phyloP scores from a whole-genome alignment of 495 filamentous ascomycete species.

The Aspergillus coremiiformis region DNA sequence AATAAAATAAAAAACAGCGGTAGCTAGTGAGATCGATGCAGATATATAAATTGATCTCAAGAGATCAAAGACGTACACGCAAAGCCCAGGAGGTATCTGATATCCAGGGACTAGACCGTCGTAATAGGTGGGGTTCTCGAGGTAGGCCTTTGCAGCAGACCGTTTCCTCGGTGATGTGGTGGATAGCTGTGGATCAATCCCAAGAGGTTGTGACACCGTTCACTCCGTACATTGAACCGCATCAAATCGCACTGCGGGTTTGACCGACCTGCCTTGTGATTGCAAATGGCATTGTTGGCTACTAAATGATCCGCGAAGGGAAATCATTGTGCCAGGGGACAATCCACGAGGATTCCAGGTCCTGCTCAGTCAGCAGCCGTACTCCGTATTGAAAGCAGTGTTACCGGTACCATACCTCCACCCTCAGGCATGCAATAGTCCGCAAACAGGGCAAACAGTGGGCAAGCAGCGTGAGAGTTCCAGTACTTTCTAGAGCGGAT shows the following conservation, averaged over 20 bases:
- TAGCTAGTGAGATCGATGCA: background rate
- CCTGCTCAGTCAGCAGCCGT: constrained; percentile 1
- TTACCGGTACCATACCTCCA: too few relatives aligned
- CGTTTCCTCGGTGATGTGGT: background rate
- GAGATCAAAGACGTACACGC: too few relatives aligned
- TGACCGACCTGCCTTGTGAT: background rate
- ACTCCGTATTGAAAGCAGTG: background rate
- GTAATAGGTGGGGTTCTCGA: background rate
- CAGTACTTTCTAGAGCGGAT: constrained; percentile 34
- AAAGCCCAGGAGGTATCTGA: background rate
- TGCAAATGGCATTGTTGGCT: background rate
- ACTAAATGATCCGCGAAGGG: background rate
- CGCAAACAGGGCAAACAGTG: constrained; percentile 33
- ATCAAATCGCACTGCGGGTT: background rate
- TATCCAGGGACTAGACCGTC: background rate
- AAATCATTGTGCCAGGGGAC: background rate
- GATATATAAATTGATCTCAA: too few relatives aligned
- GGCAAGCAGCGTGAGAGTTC: constrained; percentile 20
- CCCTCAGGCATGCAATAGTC: constrained; percentile 12
- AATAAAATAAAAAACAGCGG: too few relatives aligned
- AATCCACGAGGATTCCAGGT: background rate
- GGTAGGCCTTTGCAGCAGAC: background rate
- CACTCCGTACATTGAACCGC: background rate
- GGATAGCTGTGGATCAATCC: background rate
- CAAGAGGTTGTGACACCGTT: background rate